Evolutionary conservation across 1,284 basidiomycete genomes (phyloP), one percentile per base, ranked within the genome.

Genomic region (Marasmius sp.): DNA sequence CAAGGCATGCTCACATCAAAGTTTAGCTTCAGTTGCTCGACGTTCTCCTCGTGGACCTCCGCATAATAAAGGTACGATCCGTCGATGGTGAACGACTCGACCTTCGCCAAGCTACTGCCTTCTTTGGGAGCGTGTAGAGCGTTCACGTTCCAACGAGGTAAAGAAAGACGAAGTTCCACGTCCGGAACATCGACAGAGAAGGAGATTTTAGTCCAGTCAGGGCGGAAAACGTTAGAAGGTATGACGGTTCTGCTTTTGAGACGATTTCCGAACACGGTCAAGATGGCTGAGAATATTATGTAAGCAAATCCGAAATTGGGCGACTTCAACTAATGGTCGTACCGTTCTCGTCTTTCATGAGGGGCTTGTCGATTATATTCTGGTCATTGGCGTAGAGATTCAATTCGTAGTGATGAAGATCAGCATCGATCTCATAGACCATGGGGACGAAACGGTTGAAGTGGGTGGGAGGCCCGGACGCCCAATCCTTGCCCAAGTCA

Each of bases 351-450:
- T 94, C 89, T 59, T 78, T 79, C 55, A 88, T 80, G 34, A 89
- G 76, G 1, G 94, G 94, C 65, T 90, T 91, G 77, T 96, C 94
- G 61, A 98, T 92, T 70, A 98, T 94, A 72, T 98, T 97, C 70
- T 95, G 93, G 72, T 98, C 95, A 70, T 97, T 98, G 63, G 92
- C 86, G 71, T 92, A 95, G n/a, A 93, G 74, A 68, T 92, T 89
- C 57, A 96, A 72, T 62, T 87, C 82, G 73, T 89, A 96, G 68
- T 92, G 87, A 70, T 87, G 81, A 61, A 97, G 73, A 57, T 87
- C 82, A 38, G 96, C 68, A 45, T 89, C 81, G 66, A 96, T 75
- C 22, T 75, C 74, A 74, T 97, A 98, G 16, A 87, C 74, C 72
- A 85, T 93, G 0, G 95, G 95, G 27, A 95, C 82, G 73, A 94